Percentiles rank a stretch among this genome's conserved stretches.
phyloP scores from a whole-genome alignment of 768 basidiomycete genomes.

The Rhizopogon vulgaris region DNA sequence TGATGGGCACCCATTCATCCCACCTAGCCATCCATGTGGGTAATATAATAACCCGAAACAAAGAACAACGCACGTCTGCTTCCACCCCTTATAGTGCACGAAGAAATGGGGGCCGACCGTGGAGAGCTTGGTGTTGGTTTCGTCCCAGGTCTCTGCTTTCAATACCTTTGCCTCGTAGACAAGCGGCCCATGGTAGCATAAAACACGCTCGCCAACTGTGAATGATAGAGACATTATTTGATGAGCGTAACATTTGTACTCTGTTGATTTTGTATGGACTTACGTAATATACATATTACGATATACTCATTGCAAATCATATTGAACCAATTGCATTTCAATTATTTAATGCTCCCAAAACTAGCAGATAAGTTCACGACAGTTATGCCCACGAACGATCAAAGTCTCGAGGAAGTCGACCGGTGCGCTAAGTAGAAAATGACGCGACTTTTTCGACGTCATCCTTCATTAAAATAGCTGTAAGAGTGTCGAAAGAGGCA shows the following conservation, averaged over 20 bases:
- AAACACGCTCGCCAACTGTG: conserved; percentile 65
- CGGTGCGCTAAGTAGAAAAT: too few relatives aligned
- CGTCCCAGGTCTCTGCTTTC: conserved; percentile 57
- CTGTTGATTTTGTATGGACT: background rate
- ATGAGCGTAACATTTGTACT: background rate
- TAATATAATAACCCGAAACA: background rate
- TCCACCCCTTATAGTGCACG: conserved; percentile 99
- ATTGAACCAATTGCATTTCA: too few relatives aligned
- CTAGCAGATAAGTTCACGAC: too few relatives aligned
- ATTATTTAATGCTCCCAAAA: too few relatives aligned
- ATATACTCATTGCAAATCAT: too few relatives aligned
- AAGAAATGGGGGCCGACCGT: conserved; percentile 77
- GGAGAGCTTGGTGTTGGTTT: conserved; percentile 53
- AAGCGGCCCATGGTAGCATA: conserved; percentile 93
- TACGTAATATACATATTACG: too few relatives aligned
- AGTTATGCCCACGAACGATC: too few relatives aligned
- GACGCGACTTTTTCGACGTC: too few relatives aligned
- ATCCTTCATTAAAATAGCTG: too few relatives aligned
- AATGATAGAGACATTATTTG: conserved; percentile 30
- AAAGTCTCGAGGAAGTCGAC: too few relatives aligned
- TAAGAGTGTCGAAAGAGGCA: too few relatives aligned
- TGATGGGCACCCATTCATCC: conserved; percentile 94
- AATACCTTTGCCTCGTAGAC: conserved; percentile 96
- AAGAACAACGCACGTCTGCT: conserved; percentile 68
- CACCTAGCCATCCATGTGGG: conserved; percentile 46